A percentile compares a stretch with the other conserved stretches of the same genome.
phyloP scores from a whole-genome alignment of 106 monocot species.

The Acorus gramineus region DNA sequence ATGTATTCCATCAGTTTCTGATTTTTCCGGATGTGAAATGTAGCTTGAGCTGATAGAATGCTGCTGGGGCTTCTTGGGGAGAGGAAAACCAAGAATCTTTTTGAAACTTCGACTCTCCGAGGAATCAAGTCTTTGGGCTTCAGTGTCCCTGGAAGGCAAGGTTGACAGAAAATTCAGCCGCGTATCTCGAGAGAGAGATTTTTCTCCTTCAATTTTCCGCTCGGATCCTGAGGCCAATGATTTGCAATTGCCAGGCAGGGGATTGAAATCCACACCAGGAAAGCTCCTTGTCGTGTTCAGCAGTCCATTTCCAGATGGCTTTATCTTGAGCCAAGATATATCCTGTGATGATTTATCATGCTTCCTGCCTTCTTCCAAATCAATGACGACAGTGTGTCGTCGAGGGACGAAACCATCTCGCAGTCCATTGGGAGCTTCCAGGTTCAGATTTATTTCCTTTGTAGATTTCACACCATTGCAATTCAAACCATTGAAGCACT shows the following conservation, averaged over 20 bases:
- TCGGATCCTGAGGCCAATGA: background rate
- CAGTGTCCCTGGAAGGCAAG: background rate
- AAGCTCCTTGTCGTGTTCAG: background rate
- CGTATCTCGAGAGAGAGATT: background rate
- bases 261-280: background rate
- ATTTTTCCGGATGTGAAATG: background rate
- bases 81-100: background rate
- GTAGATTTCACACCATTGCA: background rate
- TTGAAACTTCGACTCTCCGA: background rate
- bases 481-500: no score
- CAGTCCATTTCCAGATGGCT: background rate
- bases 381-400: background rate
- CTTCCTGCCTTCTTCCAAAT: background rate
- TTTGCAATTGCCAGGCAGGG: no score
- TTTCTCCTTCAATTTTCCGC: background rate
- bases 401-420: background rate
- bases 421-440: constrained; percentile 4
- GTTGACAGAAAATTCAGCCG: background rate
- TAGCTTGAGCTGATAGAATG: background rate
- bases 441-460: constrained; percentile 6
- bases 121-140: background rate
- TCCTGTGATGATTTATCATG: background rate
- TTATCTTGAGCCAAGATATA: constrained; percentile 1
- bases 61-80: background rate
- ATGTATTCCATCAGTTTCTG: background rate